Conservation (phyloP, 495 filamentous ascomycete genomes). For the Eremomyces bilateralis region DNA sequence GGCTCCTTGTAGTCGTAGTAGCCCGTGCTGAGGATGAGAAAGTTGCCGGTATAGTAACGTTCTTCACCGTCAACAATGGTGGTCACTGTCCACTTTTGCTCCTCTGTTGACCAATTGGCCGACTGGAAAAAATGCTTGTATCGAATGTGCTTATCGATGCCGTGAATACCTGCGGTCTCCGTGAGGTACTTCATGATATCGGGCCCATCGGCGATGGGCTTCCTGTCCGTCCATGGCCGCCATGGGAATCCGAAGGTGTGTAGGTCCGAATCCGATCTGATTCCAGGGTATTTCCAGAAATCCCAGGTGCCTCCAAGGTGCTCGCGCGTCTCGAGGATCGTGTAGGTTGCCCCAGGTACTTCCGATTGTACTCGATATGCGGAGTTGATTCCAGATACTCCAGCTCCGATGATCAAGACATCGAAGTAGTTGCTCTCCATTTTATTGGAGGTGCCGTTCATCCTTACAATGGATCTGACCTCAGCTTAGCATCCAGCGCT, state of each 20-base stretch:
- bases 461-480: too few relatives aligned
- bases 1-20: slow-evolving; percentile 14
- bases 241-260: slow-evolving; percentile 14
- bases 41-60: slow-evolving; percentile 17
- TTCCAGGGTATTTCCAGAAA: slow-evolving; percentile 14
- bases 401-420: slow-evolving; percentile 49
- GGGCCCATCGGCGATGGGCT: slow-evolving; percentile 36
- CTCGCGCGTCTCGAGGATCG: slow-evolving; percentile 18
- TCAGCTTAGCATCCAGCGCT: too few relatives aligned
- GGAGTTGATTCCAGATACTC: slow-evolving; percentile 56
- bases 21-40: slow-evolving; percentile 12
- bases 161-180: slow-evolving; percentile 32
- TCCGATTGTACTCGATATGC: slow-evolving; percentile 44
- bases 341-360: slow-evolving; percentile 31
- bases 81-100: slow-evolving; percentile 37
- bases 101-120: slow-evolving; percentile 36
- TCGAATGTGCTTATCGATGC: slow-evolving; percentile 39
- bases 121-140: slow-evolving; percentile 33
- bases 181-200: slow-evolving; percentile 41
- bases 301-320: slow-evolving; percentile 13
- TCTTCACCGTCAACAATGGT: slow-evolving; percentile 28
- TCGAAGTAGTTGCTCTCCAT: slow-evolving; percentile 26
- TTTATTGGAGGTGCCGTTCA: not conserved
- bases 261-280: slow-evolving; percentile 14
- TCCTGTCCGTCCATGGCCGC: slow-evolving; percentile 29